Base-by-base conservation (phyloP, 495 filamentous ascomycete genomes). In the Hypomontagnella monticulosa region DNA sequence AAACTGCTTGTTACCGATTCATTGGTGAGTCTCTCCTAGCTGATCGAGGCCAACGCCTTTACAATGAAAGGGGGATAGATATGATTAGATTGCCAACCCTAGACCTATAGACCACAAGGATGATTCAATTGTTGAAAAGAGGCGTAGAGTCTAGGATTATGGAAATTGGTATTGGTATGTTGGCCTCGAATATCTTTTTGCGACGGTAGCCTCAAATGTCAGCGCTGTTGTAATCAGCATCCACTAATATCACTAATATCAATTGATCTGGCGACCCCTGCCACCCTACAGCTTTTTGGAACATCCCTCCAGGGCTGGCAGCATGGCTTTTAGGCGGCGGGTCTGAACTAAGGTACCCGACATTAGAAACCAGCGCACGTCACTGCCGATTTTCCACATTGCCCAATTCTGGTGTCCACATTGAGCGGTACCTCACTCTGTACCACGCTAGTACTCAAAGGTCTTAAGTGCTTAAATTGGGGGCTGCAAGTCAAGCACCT, bases 171-270 rank as follows among this genome's bases (percentile, higher is more conserved):
- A 27, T 27, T 41, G 27, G 7, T 19, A 38, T 27, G 40, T 5
- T 43, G 30, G 49, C 52, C 52, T 44, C 40, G 42, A 27, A 57
- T 44, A 32, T 61, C 51, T 68, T 68, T 69, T 69, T 69, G 61
- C 66, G 66, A 70, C 61, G 56, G 66, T 70, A 70, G 66, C 66
- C 66, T 66, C 66, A 66, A 67, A 36, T 53, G 53, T 54, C 44
- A 56, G 36, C 23, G 23, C 23, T 27, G 3, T 27, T 27, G 23
- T 27, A 37, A 20, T 47, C 3, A 51, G 16, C 34, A 47, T 37
- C 52, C 63, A 53, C 63, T 67, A 67, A 57, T n/a, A n/a, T n/a
- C n/a, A n/a, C n/a, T n/a, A n/a, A n/a, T n/a, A n/a, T n/a, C n/a
- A n/a, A n/a, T n/a, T n/a, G 6, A 27, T 27, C 23, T 27, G 3